Conservation (phyloP, 2,329 filamentous ascomycete species). For the Geosmithia putterillii region DNA sequence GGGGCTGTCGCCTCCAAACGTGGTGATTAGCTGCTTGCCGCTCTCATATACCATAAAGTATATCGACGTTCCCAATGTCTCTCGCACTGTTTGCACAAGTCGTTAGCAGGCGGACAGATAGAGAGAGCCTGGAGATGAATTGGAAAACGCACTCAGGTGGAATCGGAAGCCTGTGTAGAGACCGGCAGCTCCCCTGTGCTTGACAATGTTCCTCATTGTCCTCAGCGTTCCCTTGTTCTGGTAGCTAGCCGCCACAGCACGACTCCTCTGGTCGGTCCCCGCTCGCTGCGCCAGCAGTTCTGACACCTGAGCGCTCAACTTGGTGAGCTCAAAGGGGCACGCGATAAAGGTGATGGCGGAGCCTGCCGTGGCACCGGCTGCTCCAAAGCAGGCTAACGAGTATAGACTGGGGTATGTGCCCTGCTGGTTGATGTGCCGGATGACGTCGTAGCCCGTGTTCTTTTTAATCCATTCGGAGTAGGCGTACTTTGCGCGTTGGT, state of each 20-base stretch:
- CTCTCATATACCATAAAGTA: constrained; percentile 89
- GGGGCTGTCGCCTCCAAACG: constrained; percentile 56
- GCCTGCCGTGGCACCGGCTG: constrained; percentile 67
- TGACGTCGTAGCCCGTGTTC: constrained; percentile 56
- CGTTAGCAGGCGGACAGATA: constrained; percentile 4
- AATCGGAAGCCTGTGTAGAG: constrained; percentile 72
- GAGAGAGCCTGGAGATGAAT: background rate
- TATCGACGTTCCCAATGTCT: constrained; percentile 71
- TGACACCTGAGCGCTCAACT: constrained; percentile 75
- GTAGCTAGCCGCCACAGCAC: constrained; percentile 54
- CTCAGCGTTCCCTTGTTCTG: constrained; percentile 66
- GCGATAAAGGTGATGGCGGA: constrained; percentile 70
- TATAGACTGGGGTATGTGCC: constrained; percentile 61
- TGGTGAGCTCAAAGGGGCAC: constrained; percentile 84
- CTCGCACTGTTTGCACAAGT: constrained; percentile 48
- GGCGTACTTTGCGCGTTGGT: constrained; percentile 63
- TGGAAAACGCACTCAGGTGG: constrained; percentile 54
- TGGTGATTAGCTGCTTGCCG: constrained; percentile 69
- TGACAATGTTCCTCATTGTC: constrained; percentile 66
- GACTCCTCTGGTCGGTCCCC: constrained; percentile 29
- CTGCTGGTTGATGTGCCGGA: constrained; percentile 57
- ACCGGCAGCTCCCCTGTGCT: constrained; percentile 58
- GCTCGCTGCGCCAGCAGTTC: constrained; percentile 52
- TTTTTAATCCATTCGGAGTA: constrained; percentile 59
- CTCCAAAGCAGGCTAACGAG: constrained; percentile 64